Evolutionary conservation across 2,329 filamentous ascomycete genomes (phyloP).

Genomic region (Exophiala spinifera): DNA sequence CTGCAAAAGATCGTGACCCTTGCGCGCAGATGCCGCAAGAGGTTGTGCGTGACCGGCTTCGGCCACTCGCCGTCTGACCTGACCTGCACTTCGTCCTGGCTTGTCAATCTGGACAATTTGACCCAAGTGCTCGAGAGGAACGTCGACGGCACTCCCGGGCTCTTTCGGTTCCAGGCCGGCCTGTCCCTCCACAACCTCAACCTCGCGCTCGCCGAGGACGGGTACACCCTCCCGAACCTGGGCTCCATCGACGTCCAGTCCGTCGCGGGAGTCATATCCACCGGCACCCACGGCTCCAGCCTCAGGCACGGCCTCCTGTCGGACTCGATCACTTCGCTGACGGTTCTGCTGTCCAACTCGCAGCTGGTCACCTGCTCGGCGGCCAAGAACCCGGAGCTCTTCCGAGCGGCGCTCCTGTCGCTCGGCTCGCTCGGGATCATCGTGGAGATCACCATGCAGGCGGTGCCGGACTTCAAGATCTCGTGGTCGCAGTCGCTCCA

Average conservation of each 20-base stretch:
- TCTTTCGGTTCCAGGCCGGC: conserved; percentile 79
- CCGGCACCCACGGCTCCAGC: conserved; percentile 89
- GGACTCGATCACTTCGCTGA: conserved; percentile 69
- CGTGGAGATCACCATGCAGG: conserved; percentile 80
- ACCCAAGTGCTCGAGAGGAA: conserved; percentile 60
- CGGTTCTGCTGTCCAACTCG: conserved; percentile 79
- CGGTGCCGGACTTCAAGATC: conserved; percentile 77
- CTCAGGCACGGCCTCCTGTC: conserved; percentile 79
- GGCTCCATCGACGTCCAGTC: conserved; percentile 95
- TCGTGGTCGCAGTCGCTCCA: conserved; percentile 80
- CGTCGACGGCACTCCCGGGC: conserved; percentile 62
- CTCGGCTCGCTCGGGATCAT: conserved; percentile 89
- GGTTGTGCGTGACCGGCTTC: conserved; percentile 82
- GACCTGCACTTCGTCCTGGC: conserved; percentile 91
- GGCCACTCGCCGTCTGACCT: conserved; percentile 89
- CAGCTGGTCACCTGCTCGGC: conserved; percentile 66
- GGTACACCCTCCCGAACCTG: conserved; percentile 83
- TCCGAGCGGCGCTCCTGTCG: conserved; percentile 81
- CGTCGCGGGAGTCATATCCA: conserved; percentile 86
- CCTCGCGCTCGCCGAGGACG: conserved; percentile 67
- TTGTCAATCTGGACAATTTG: conserved; percentile 87
- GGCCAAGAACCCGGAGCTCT: conserved; percentile 70
- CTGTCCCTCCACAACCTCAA: conserved; percentile 77
- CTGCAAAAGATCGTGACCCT: conserved; percentile 79
- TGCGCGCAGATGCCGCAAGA: conserved; percentile 74